Evolutionary conservation across 2,329 filamentous ascomycete species (phyloP).

Genomic region (Fusarium sacchari): DNA sequence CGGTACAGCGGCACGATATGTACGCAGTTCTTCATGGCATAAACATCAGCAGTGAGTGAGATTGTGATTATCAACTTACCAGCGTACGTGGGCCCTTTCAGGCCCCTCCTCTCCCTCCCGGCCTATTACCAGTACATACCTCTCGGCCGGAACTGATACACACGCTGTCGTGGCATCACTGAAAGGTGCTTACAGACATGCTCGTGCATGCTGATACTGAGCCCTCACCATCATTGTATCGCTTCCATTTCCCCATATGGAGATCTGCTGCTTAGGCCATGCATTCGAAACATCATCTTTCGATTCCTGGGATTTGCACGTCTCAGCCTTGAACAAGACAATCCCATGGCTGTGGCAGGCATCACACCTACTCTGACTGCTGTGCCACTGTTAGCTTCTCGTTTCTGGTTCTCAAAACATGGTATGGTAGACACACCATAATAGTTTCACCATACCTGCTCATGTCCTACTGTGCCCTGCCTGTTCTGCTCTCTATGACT

Average conservation of each 20-base stretch:
- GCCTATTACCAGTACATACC: constrained; percentile 26
- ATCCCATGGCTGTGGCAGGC: constrained; percentile 27
- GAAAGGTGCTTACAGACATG: constrained; percentile 18
- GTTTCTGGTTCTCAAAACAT: background rate
- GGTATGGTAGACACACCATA: constrained; percentile 2
- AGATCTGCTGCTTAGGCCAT: constrained; percentile 25
- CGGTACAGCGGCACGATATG: constrained; percentile 34
- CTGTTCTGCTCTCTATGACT: constrained; percentile 3
- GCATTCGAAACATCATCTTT: constrained; percentile 25
- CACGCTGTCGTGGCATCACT: constrained; percentile 26
- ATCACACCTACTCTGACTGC: constrained; percentile 25
- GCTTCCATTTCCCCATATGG: constrained; percentile 31
- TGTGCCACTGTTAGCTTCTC: constrained; percentile 22
- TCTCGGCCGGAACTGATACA: constrained; percentile 12
- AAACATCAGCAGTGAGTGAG: constrained; percentile 29
- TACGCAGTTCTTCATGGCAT: constrained; percentile 21
- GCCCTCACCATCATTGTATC: constrained; percentile 13
- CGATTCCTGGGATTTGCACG: constrained; percentile 15
- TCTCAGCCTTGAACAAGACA: constrained; percentile 21
- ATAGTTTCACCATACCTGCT: constrained; percentile 5
- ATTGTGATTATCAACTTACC: constrained; percentile 22
- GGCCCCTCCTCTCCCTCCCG: constrained; percentile 14
- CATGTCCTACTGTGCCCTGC: constrained; percentile 9
- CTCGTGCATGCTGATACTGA: constrained; percentile 13
- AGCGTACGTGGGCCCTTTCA: constrained; percentile 10